Percentiles rank a stretch among this genome's conserved stretches.
Evolutionary conservation across 1,284 basidiomycete genomes (phyloP).

Genomic region (Pascua sp.): DNA sequence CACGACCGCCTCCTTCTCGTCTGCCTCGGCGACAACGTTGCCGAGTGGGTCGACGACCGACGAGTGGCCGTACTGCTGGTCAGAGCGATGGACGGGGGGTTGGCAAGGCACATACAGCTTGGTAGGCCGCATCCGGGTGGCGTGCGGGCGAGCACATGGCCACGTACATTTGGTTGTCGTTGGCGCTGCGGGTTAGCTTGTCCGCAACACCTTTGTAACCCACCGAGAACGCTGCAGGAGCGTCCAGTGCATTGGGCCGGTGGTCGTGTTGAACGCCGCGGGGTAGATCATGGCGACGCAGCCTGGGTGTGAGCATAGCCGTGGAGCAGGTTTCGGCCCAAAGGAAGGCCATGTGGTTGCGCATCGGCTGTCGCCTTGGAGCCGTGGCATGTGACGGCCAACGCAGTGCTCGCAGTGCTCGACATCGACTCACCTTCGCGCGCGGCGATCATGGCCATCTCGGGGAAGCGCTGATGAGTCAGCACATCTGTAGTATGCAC

Average conservation of each 20-base stretch:
- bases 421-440: conserved; percentile 62
- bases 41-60: conserved; percentile 86
- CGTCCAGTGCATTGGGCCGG: conserved; percentile 96
- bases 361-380: no score
- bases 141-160: conserved; percentile 94
- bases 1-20: conserved; percentile 75
- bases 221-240: conserved; percentile 81
- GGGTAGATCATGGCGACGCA: conserved; percentile 90
- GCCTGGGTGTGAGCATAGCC: conserved; percentile 53
- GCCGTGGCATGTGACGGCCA: no score
- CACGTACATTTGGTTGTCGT: conserved; percentile 94
- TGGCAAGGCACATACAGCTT: conserved; percentile 62
- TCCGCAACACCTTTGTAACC: conserved; percentile 15
- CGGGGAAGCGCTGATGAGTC: conserved; percentile 70
- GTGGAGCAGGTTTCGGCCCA: not conserved
- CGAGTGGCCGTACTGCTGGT: conserved; percentile 76
- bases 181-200: conserved; percentile 59
- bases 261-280: conserved; percentile 63
- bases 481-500: not conserved
- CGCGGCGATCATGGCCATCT: conserved; percentile 86
- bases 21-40: conserved; percentile 71
- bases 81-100: not conserved
- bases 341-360: no score
- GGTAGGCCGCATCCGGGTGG: conserved; percentile 73
- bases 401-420: not conserved